A percentile compares a stretch with the other conserved stretches of the same genome.
phyloP scores from a whole-genome alignment of 208 protist species.

The Herpetomonas muscarum region DNA sequence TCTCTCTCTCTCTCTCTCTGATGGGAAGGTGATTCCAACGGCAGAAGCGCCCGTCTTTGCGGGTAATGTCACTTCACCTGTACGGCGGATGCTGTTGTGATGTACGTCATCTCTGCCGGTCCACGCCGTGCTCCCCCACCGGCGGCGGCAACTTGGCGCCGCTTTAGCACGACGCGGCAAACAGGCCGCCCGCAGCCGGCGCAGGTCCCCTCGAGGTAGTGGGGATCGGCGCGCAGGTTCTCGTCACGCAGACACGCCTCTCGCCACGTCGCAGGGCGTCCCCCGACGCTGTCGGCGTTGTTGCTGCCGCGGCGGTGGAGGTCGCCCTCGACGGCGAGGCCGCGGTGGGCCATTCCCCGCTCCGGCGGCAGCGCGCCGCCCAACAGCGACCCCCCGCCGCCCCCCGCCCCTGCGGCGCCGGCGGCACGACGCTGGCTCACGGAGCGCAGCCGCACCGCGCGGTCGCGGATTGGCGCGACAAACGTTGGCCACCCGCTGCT shows the following conservation, averaged over 20 bases:
- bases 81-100: conserved; percentile 21
- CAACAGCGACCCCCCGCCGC: conserved; percentile 3
- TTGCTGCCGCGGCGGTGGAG: conserved; percentile 6
- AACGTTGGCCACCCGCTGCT: conserved; percentile 52
- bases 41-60: not conserved
- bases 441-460: conserved; percentile 19
- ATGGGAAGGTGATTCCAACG: not conserved
- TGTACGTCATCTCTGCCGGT: conserved; percentile 24
- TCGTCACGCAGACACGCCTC: conserved; percentile 59
- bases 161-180: conserved; percentile 41
- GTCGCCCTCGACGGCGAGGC: conserved; percentile 52
- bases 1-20: too few species aligned
- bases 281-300: not conserved
- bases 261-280: conserved; percentile 38
- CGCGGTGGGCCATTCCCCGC: conserved; percentile 15
- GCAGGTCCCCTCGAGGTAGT: conserved; percentile 45
- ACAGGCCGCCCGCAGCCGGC: conserved; percentile 29
- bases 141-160: too few species aligned
- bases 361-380: not conserved
- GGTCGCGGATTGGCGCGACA: conserved; percentile 4
- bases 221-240: conserved; percentile 49
- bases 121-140: too few species aligned
- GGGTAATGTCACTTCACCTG: not conserved
- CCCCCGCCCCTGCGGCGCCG: not conserved
- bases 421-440: conserved; percentile 21